phyloP scores from a whole-genome alignment of 176 grass and related monocot genomes.

The Elymus sibiricus region DNA sequence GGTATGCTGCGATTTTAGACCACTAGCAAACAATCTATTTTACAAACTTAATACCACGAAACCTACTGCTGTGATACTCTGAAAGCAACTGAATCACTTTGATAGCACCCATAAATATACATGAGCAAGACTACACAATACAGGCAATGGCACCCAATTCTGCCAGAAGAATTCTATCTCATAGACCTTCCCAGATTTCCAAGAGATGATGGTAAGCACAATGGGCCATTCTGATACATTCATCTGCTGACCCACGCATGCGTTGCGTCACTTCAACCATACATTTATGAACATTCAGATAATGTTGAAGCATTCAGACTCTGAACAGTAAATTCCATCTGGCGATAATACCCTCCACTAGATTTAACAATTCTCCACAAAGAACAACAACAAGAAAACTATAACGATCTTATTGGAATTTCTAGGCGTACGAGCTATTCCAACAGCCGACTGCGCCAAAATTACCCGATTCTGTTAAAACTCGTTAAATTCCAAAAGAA shows the following conservation, averaged over 20 bases:
- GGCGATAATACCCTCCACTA: neutral
- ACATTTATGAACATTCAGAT: neutral
- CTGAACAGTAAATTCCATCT: neutral
- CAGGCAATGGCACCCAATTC: neutral
- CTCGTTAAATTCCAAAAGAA: neutral
- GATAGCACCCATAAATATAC: neutral
- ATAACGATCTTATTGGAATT: neutral
- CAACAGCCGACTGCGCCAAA: neutral
- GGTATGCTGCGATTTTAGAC: neutral
- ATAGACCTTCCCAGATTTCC: neutral
- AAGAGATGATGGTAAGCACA: neutral
- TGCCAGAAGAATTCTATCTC: neutral
- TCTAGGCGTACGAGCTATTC: neutral
- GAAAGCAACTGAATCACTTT: neutral
- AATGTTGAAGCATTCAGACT: neutral
- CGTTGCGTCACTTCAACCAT: neutral
- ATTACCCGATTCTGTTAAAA: neutral
- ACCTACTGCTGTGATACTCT: neutral
- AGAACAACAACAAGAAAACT: neutral
- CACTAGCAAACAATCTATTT: neutral
- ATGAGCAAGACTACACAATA: neutral
- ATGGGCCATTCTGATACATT: neutral
- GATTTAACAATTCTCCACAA: neutral
- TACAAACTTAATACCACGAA: neutral
- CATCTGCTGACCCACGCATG: neutral